Evolutionary conservation across 2,329 filamentous ascomycete genomes (phyloP).

Genomic region (Colletotrichum incanum): DNA sequence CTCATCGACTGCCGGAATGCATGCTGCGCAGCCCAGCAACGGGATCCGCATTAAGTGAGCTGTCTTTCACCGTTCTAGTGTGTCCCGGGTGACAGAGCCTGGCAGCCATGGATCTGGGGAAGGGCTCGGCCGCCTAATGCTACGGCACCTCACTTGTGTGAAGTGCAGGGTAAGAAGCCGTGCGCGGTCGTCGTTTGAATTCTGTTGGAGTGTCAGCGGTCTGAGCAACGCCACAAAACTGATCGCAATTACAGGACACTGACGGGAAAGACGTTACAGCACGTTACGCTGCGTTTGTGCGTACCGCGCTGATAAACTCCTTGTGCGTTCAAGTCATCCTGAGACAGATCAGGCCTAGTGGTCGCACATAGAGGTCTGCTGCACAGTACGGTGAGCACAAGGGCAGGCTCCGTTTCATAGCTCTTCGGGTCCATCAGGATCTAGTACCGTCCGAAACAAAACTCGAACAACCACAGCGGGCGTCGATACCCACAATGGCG

Average conservation of each 20-base stretch:
- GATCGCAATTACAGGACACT: neutral
- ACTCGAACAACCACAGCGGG: slow-evolving; percentile 32
- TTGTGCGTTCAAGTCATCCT: neutral
- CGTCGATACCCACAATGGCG: slow-evolving; percentile 11
- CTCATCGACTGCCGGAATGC: slow-evolving; percentile 5
- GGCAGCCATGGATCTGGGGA: slow-evolving; percentile 1
- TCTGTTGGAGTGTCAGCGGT: neutral
- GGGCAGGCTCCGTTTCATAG: slow-evolving; percentile 24
- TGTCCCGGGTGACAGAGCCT: neutral
- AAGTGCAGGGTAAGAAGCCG: slow-evolving; percentile 23
- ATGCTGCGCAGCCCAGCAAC: neutral
- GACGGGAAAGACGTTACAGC: neutral
- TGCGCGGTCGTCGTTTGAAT: slow-evolving; percentile 10
- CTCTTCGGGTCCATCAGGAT: slow-evolving; percentile 14
- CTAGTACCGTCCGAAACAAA: slow-evolving; percentile 34
- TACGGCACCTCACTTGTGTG: neutral
- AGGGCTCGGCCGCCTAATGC: neutral
- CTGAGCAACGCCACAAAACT: neutral
- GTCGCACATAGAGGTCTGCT: neutral
- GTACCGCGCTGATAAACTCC: neutral
- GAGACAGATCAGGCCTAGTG: slow-evolving; percentile 13
- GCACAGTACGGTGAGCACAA: slow-evolving; percentile 5
- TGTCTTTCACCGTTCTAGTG: neutral
- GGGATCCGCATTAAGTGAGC: neutral
- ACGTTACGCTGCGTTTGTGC: neutral